phyloP scores from a whole-genome alignment of 2,329 filamentous ascomycete genomes.

The Tolypocladium nubicola region DNA sequence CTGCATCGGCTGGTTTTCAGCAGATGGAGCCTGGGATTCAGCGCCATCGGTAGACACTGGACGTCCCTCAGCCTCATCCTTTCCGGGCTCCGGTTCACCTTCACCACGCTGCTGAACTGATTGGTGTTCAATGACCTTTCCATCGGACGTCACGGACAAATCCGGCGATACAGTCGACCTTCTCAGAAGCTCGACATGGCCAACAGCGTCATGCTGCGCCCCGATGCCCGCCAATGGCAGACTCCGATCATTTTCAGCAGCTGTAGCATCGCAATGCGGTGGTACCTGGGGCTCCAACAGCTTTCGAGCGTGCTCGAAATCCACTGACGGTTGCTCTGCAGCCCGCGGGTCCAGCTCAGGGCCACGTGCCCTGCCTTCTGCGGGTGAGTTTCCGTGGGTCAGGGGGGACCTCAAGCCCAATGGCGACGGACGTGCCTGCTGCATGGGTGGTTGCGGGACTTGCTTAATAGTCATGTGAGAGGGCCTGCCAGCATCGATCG shows the following conservation, averaged over 20 bases:
- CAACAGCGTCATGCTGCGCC: neutral
- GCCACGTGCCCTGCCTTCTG: neutral
- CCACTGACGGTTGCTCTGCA: neutral
- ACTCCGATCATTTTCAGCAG: neutral
- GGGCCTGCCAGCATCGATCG: conserved; percentile 5
- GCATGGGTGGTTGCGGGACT: neutral
- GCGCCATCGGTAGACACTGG: neutral
- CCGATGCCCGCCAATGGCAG: neutral
- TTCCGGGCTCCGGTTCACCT: neutral
- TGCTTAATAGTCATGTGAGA: neutral
- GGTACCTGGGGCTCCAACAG: neutral
- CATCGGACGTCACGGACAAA: conserved; percentile 2
- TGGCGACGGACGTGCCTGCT: conserved; percentile 4
- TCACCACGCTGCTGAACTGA: neutral
- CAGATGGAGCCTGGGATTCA: neutral
- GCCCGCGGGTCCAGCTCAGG: neutral
- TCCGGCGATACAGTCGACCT: conserved; percentile 5
- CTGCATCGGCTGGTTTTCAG: neutral
- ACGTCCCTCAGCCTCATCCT: neutral
- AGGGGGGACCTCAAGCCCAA: conserved; percentile 3
- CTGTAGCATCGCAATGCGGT: neutral
- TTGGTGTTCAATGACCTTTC: neutral
- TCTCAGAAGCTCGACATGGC: neutral
- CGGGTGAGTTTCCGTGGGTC: neutral
- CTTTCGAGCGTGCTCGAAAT: neutral